Evolutionary conservation across 2,329 filamentous ascomycete genomes (phyloP), one percentile per base, ranked within the genome.

Genomic region (Diaporthe citrichinensis): DNA sequence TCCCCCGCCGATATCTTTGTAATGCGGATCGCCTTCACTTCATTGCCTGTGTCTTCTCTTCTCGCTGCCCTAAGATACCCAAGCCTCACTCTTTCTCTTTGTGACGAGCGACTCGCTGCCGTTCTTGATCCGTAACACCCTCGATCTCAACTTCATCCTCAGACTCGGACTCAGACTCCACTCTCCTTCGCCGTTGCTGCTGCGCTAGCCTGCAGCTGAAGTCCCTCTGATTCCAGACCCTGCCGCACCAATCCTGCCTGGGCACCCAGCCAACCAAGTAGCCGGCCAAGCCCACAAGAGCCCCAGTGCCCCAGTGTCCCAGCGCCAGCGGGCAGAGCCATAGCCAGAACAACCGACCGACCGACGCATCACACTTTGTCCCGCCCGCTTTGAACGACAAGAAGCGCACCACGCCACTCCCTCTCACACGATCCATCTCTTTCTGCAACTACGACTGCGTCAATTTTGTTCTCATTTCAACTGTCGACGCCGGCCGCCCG

Each of bases 321-420:
- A 71, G 72, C 62, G 65, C 53, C 72, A 65, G 53, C 53, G 46
- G 65, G 31, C 73, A 71, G 53, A n/a, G 55, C 55, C 31, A n/a
- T 20, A 34, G 53, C 71, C 49, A 62, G 57, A 57, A 73, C 69
- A 62, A 73, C 69, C 74, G 53, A 36, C 31, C 31, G n/a, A 55
- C 65, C 46, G 65, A 69, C 65, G 65, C 65, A 69, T 69, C 65
- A 41, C 65, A 69, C 65, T 55, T 69, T 69, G 49, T 69, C 46
- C 65, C 65, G 49, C 65, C 65, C 65, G 65, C 65, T 55, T 69
- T 41, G 46, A 28, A 69, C 49, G 49, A 55, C 46, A 39, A 69
- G 8, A 53, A 69, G 7, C 49, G 34, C 51, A 72, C 75, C 65
- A 74, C 67, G 72, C 59, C 61, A 61, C 51, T 69, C 71, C 23